These are phyloP conservation scores for Huntiella decipiens DNA, from an alignment of 2,329 filamentous ascomycete species.

Conservation along the genomic window DNA sequence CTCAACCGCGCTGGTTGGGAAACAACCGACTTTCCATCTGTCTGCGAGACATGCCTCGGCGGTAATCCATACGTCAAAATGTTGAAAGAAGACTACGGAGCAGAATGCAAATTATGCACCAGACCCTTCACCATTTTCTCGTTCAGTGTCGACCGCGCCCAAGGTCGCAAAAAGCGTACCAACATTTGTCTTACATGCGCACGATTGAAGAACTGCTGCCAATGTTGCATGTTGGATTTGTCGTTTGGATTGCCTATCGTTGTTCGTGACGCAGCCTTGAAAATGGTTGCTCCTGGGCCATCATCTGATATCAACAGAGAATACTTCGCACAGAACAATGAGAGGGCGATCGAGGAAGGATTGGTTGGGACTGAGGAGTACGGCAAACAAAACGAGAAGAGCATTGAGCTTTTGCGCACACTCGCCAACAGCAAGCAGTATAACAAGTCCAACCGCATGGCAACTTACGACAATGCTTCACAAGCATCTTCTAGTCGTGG, in stretches of 20 bases:
- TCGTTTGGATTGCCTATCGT: conserved; percentile 90
- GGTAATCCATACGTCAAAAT: conserved; percentile 98
- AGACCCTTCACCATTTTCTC: conserved; percentile 89
- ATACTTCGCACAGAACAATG: conserved; percentile 95
- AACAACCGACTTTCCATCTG: conserved; percentile 72
- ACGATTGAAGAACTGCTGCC: conserved; percentile 94
- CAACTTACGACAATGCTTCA: conserved; percentile 36
- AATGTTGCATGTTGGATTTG: conserved; percentile 95
- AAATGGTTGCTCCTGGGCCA: conserved; percentile 91
- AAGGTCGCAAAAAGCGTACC: conserved; percentile 74
- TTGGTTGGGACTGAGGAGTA: conserved; percentile 73
- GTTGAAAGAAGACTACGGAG: conserved; percentile 91
- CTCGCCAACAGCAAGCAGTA: conserved; percentile 89
- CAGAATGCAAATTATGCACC: conserved; percentile 75
- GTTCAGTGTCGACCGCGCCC: conserved; percentile 82
- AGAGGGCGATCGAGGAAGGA: conserved; percentile 86
- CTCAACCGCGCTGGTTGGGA: conserved; percentile 94
- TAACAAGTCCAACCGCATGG: conserved; percentile 66
- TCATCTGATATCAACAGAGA: conserved; percentile 86
- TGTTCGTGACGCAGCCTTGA: conserved; percentile 85
- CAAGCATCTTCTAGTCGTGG: conserved; percentile 20
- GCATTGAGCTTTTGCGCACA: conserved; percentile 64
- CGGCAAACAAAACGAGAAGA: conserved; percentile 94
- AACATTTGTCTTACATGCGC: conserved; percentile 95
- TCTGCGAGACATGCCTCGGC: conserved; percentile 82